Base-by-base conservation (phyloP, 176 grass and related monocot species). In the Leersia perrieri region DNA sequence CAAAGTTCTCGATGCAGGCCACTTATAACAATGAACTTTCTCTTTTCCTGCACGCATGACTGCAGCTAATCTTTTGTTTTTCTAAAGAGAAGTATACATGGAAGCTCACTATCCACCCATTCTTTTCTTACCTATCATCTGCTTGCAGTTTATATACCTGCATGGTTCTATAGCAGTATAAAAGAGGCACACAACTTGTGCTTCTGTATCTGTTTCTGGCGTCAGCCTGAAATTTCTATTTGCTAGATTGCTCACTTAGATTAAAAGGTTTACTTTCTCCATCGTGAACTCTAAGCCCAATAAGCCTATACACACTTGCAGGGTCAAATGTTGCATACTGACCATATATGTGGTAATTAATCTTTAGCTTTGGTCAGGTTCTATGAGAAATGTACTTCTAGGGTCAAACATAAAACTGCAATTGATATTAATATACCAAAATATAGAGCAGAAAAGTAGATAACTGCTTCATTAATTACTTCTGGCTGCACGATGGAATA, bases 1-100 rank as follows among this genome's bases (percentile, higher is more conserved):
- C 42, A 86, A 70, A 63, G 70, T 70, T 84, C 14, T 87, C n/a
- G 51, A 81, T 62, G 72, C 83, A 70, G 60, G 62, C 63, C 87
- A 92, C 81, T 68, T 86, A 88, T 90, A 80, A 66, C 87, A 73
- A 27, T 80, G 74, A 73, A 55, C 14, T 88, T 83, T 64, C 58
- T 53, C 66, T 68, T 82, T 83, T 82, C 35, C 25, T 33, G 39
- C 61, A 26, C 68, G 47, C 87, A 60, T 85, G 74, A 81, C 25
- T 83, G 29, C 78, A 75, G 39, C 39, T 53, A 33, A 66, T 85
- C 34, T 6, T 34, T 84, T n/a, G n/a, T 78, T 79, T 78, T 74
- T 27, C 40, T 77, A 83, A 82, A 89, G 42, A 32, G 64, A 55
- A 32, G 68, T 65, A 69, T 51, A 44, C 5, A 53, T n/a, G 7